Evolutionary conservation across 23 red algal genomes (phyloP), one percentile per base, ranked within the genome.

Genomic region (Cyanidioschyzon merolae): DNA sequence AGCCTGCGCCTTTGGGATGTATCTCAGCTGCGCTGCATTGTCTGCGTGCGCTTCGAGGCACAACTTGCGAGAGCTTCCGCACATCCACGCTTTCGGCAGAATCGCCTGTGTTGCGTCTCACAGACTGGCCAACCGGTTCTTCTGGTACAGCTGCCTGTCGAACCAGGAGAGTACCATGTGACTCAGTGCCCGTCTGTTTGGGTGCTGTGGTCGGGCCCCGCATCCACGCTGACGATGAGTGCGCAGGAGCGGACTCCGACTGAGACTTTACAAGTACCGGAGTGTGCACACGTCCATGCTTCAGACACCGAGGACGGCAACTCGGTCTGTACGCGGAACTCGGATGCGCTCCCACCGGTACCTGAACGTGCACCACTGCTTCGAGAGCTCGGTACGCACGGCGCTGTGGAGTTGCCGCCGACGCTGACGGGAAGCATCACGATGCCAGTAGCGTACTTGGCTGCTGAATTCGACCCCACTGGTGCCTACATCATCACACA

Each of bases 11-110:
- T 71, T 7, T 71, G 63, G 63, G n/a, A 71, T 25, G n/a, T 71
- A 27, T 27, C 16, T 7, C 32, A 7, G 16, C 12, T 7, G 12
- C n/a, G n/a, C n/a, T 32, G 63, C 30, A 3, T 32, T 7, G 3
- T 35, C 7, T 71, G 63, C 30, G 63, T 71, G 12, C 63, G 63
- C 3, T 71, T 71, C 63, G 63, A 71, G 63, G 63, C 63, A 32
- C 21, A 32, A 27, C n/a, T 71, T 7, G 63, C 63, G 29, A 7
- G 63, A 32, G 63, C 32, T 7, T 3, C 7, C 3, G 16, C 32
- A 27, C 63, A 71, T 27, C 63, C 63, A 27, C n/a, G n/a, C n/a
- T 71, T 71, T 32, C 7, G 29, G 12, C 63, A 35, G n/a, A 71
- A 7, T 7, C 63, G 63, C 2, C 63, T 71, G 16, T 71, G 63